Conservation (phyloP, 371 early-diverging fungal genomes). For the Lichtheimia corymbifera region DNA sequence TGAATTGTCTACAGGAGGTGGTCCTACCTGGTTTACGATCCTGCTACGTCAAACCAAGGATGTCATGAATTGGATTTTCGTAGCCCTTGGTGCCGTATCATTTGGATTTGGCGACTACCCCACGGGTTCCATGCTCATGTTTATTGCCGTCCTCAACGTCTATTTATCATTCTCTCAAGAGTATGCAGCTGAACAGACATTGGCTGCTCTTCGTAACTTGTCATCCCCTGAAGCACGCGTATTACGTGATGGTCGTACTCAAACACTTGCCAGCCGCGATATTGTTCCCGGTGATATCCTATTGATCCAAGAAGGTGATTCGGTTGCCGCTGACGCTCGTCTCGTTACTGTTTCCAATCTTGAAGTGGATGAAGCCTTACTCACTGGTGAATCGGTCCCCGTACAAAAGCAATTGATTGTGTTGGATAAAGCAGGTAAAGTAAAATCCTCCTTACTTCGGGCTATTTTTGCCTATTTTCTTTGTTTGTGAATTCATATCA, state of each 20-base stretch:
- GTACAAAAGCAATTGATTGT: constrained; percentile 54
- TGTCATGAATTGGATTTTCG: constrained; percentile 77
- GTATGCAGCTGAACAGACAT: constrained; percentile 82
- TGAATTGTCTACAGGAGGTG: constrained; percentile 40
- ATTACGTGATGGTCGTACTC: constrained; percentile 73
- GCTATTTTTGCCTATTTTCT: background rate
- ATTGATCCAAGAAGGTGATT: constrained; percentile 85
- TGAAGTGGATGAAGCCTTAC: constrained; percentile 81
- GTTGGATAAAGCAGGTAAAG: constrained; percentile 22
- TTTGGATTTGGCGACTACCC: constrained; percentile 59
- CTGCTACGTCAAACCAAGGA: constrained; percentile 79
- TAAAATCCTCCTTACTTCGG: too few species aligned
- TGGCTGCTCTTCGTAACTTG: constrained; percentile 82
- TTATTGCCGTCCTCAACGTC: constrained; percentile 77
- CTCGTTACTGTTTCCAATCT: constrained; percentile 77
- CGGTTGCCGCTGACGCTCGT: constrained; percentile 84
- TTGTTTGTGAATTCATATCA: background rate
- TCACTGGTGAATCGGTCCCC: constrained; percentile 84
- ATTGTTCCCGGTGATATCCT: constrained; percentile 91
- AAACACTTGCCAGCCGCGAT: constrained; percentile 61
- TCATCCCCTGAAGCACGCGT: constrained; percentile 79
- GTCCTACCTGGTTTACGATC: constrained; percentile 69
- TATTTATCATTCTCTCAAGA: constrained; percentile 86
- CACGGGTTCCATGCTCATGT: constrained; percentile 66
- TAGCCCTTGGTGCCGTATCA: constrained; percentile 65